Percentiles rank a stretch among this genome's conserved stretches.
Conservation (phyloP, 2,329 filamentous ascomycete species). For the Aspergillus sp. region DNA sequence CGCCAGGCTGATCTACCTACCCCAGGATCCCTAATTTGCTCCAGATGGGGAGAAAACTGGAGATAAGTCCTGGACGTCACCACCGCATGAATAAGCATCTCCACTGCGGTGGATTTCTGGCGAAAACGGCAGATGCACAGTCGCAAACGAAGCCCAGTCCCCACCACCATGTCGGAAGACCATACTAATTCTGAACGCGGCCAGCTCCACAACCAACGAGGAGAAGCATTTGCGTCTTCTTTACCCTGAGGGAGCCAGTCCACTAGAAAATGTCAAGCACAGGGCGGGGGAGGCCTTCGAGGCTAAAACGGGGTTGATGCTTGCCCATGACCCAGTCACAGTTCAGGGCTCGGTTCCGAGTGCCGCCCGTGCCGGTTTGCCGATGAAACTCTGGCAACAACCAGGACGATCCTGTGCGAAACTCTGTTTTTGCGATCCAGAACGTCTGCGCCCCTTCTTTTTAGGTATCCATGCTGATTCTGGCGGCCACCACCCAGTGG, state of each 20-base stretch:
- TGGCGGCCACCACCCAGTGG: background rate
- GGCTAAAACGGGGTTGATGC: background rate
- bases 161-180: background rate
- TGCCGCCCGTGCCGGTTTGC: slow-evolving; percentile 37
- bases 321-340: background rate
- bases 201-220: background rate
- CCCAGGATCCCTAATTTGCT: background rate
- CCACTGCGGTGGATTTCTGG: background rate
- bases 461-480: background rate
- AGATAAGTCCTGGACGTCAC: background rate
- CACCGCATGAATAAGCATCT: background rate
- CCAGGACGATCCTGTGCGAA: no score
- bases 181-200: background rate
- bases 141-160: background rate
- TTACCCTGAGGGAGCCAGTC: background rate
- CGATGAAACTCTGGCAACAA: slow-evolving; percentile 20
- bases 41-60: background rate
- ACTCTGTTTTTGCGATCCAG: background rate
- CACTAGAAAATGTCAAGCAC: background rate
- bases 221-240: background rate
- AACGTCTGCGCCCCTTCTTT: background rate
- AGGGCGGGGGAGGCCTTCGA: background rate
- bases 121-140: background rate
- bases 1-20: background rate
- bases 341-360: slow-evolving; percentile 10